Evolutionary conservation across 768 basidiomycete genomes (phyloP), one percentile per base, ranked within the genome.

Genomic region (Crassisporium funariophilum): DNA sequence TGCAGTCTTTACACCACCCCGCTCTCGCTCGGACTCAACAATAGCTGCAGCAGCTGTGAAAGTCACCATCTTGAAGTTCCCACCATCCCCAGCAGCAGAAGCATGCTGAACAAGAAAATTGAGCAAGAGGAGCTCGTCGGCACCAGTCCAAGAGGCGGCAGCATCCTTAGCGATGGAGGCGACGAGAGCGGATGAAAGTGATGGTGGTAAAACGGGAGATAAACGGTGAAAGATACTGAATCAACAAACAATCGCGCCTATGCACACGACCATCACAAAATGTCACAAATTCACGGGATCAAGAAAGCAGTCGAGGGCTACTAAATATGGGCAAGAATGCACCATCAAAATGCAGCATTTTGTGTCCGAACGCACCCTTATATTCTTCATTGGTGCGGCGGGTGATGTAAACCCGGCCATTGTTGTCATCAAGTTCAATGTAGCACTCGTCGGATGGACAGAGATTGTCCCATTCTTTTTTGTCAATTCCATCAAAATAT

Each of bases 31-130:
- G 27, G 27, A 4, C 27, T 29, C 27, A 21, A 35, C 13, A 25
- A 35, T 19, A 44, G 41, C 33, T 16, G 5, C 43, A 33, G 22
- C 10, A 19, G 31, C 50, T 22, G 45, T 41, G 37, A 55, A 65
- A 4, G 51, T 54, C 0, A 34, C 20, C 44, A 47, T 39, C 45
- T 61, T 61, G 52, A 63, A 65, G 47, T 45, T 57, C 15, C 46
- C 44, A 25, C 53, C 53, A 56, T 59, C 54, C 9, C 54, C 61
- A 40, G 62, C 54, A 15, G 15, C 47, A 34, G 56, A 13, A 11
- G 22, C 35, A 36, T 51, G 36, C 5, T 47, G 17, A 12, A 47
- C 16, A 27, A 59, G 50, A 31, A 40, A 52, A 19, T 49, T 31
- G 41, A 59, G 25, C 21, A 57, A 31, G n/a, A 22, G n/a, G 7